phyloP scores from a whole-genome alignment of 768 basidiomycete genomes.

The Mycena vulgaris region DNA sequence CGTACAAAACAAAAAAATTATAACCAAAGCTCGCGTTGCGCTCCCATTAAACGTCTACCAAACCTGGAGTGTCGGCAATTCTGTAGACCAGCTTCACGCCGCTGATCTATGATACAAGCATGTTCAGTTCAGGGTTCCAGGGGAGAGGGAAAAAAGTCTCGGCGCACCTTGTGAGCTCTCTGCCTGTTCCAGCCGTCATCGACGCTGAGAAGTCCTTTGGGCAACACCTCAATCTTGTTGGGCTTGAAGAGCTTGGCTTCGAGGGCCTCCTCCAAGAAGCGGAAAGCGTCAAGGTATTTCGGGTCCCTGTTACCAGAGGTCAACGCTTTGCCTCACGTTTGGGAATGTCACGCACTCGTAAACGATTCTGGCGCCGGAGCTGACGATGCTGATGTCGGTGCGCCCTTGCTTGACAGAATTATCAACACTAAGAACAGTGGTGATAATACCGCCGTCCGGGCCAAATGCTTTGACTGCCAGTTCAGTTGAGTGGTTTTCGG shows the following conservation, averaged over 20 bases:
- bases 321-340: conserved; percentile 25
- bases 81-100: conserved; percentile 29
- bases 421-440: conserved; percentile 26
- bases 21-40: conserved; percentile 32
- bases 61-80: conserved; percentile 30
- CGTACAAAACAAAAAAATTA: conserved; percentile 13
- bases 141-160: conserved; percentile 11
- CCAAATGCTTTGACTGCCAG: conserved; percentile 28
- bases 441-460: conserved; percentile 28
- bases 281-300: conserved; percentile 28
- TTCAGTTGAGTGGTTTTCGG: conserved; percentile 28
- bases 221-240: conserved; percentile 26
- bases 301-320: conserved; percentile 28
- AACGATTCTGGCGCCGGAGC: conserved; percentile 28
- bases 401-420: conserved; percentile 29
- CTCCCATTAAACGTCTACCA: conserved; percentile 23
- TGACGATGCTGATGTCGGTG: conserved; percentile 28
- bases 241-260: conserved; percentile 28
- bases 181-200: conserved; percentile 26
- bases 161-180: conserved; percentile 24
- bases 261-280: conserved; percentile 27
- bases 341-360: conserved; percentile 21
- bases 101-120: conserved; percentile 27
- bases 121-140: conserved; percentile 23
- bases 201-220: conserved; percentile 30